Conservation (phyloP, 2,329 filamentous ascomycete species). For the Phyllosticta citrichinensis region DNA sequence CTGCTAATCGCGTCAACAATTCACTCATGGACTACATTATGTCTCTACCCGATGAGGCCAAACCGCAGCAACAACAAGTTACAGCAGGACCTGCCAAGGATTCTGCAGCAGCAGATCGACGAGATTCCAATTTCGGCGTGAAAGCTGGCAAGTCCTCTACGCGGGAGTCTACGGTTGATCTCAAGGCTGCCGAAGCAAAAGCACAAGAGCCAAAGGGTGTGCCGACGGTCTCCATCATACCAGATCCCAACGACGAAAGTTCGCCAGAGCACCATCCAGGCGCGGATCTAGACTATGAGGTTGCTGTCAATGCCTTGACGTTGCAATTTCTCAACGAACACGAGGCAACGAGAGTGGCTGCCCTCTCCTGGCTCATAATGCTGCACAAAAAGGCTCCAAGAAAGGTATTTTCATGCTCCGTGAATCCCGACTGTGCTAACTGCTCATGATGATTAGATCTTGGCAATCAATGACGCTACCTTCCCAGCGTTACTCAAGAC, state of each 20-base stretch:
- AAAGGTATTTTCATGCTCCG: slow-evolving; percentile 48
- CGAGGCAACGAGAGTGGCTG: slow-evolving; percentile 87
- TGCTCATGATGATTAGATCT: slow-evolving; percentile 26
- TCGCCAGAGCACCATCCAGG: slow-evolving; percentile 35
- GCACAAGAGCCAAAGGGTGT: slow-evolving; percentile 18
- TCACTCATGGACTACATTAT: slow-evolving; percentile 92
- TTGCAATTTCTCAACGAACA: slow-evolving; percentile 93
- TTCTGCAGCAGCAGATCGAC: slow-evolving; percentile 29
- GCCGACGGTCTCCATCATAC: slow-evolving; percentile 24
- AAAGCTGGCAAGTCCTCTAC: slow-evolving; percentile 8
- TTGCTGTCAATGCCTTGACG: slow-evolving; percentile 86
- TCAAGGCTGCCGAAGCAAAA: slow-evolving; percentile 25
- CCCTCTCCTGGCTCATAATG: slow-evolving; percentile 95
- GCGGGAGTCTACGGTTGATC: slow-evolving; percentile 15
- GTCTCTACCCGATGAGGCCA: slow-evolving; percentile 60
- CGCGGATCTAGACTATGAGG: slow-evolving; percentile 86
- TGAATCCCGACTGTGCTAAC: not conserved
- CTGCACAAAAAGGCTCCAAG: slow-evolving; percentile 87
- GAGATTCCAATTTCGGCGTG: slow-evolving; percentile 27
- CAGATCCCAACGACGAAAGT: slow-evolving; percentile 34
- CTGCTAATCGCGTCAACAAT: slow-evolving; percentile 79
- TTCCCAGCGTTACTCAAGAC: slow-evolving; percentile 95
- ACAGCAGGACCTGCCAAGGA: slow-evolving; percentile 27
- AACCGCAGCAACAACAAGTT: slow-evolving; percentile 36
- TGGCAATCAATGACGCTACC: slow-evolving; percentile 93